Evolutionary conservation across 805 yeast species (phyloP).

Genomic region (Hanseniaspora pseudoguilliermondii): DNA sequence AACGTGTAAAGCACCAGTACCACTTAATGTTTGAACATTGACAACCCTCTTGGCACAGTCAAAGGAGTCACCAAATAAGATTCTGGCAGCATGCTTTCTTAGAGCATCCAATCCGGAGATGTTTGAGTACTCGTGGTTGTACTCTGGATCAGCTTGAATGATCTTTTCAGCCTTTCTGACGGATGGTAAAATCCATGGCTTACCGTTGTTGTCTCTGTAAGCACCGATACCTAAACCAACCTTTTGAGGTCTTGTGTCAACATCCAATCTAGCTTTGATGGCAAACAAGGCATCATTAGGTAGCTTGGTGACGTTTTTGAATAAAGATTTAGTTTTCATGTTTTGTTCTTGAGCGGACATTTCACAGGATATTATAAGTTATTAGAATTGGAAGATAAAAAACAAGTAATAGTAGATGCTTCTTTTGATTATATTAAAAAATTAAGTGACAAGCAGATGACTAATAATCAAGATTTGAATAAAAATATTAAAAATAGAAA

Average conservation of each 20-base stretch:
- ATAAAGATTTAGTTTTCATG: slow-evolving; percentile 27
- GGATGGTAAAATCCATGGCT: slow-evolving; percentile 78
- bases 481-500: not conserved
- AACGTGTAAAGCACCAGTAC: slow-evolving; percentile 90
- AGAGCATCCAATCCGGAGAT: slow-evolving; percentile 64
- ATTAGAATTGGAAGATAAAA: not conserved
- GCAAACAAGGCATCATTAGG: slow-evolving; percentile 87
- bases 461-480: too few relatives aligned
- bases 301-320: slow-evolving; percentile 41
- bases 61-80: slow-evolving; percentile 51
- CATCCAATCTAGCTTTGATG: slow-evolving; percentile 50
- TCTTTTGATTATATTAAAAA: too few relatives aligned
- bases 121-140: slow-evolving; percentile 81
- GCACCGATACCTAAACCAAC: slow-evolving; percentile 89
- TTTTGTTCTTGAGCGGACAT: slow-evolving; percentile 15
- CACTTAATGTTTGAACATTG: slow-evolving; percentile 80
- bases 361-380: not conserved
- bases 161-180: slow-evolving; percentile 56
- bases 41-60: slow-evolving; percentile 54
- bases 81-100: slow-evolving; percentile 56
- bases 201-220: slow-evolving; percentile 78
- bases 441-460: too few relatives aligned
- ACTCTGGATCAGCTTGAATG: slow-evolving; percentile 44
- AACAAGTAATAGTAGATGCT: not conserved
- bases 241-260: slow-evolving; percentile 49